Evolutionary conservation across 306 rosid genomes (phyloP).

Genomic region (Clitoria ternatea): DNA sequence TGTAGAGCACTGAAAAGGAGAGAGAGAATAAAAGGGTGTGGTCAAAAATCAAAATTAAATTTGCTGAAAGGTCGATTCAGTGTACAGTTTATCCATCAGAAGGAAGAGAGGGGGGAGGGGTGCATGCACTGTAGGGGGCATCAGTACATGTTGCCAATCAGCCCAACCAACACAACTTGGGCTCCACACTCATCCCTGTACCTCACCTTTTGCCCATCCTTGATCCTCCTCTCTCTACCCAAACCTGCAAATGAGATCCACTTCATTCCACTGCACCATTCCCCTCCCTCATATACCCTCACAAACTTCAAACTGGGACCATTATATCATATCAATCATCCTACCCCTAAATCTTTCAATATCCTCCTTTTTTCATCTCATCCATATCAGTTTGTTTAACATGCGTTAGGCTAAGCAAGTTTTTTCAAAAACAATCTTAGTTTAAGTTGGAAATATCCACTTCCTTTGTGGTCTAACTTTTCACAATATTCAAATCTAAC

Average conservation of each 20-base stretch:
- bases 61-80: constrained; percentile 54
- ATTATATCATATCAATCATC: constrained; percentile 21
- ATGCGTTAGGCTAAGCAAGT: too few relatives aligned
- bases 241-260: constrained; percentile 41
- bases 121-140: constrained; percentile 35
- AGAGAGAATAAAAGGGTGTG: background rate
- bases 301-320: constrained; percentile 22
- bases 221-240: background rate
- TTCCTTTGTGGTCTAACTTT: too few relatives aligned
- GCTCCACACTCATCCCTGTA: constrained; percentile 37
- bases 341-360: background rate
- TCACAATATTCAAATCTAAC: too few relatives aligned
- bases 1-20: background rate
- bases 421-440: too few relatives aligned
- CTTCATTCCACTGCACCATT: background rate
- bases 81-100: constrained; percentile 46
- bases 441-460: too few relatives aligned
- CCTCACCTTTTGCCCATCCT: constrained; percentile 28
- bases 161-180: constrained; percentile 33
- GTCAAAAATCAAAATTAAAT: constrained; percentile 46
- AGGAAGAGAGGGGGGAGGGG: background rate
- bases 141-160: constrained; percentile 41
- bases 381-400: too few relatives aligned
- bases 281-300: background rate
- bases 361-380: background rate